Percentiles rank a stretch among this genome's conserved stretches.
Conservation (phyloP, 2,329 filamentous ascomycete genomes). For the Calonectria henricotiae region DNA sequence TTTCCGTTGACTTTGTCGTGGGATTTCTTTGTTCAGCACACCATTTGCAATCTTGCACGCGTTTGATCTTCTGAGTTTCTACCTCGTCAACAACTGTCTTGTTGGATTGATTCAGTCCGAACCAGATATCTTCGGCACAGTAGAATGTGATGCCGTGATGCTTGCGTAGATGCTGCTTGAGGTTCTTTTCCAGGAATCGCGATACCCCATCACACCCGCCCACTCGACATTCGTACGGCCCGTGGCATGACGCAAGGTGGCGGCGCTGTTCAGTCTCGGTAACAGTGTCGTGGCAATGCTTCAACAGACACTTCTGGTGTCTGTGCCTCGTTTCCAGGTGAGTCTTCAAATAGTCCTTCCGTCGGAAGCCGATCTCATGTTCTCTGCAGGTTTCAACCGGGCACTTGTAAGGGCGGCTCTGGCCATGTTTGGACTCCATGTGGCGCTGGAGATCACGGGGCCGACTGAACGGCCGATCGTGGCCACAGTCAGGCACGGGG, state of each 20-base stretch:
- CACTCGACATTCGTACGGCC: background rate
- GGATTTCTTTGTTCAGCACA: background rate
- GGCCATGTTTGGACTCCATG: background rate
- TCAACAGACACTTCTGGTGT: background rate
- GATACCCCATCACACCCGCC: constrained; percentile 12
- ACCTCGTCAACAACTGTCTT: background rate
- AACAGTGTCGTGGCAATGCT: background rate
- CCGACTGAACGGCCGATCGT: background rate
- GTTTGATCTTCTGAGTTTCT: background rate
- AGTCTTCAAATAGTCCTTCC: background rate
- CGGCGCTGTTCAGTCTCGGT: background rate
- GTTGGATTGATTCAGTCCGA: background rate
- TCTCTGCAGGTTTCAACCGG: background rate
- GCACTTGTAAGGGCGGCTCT: background rate
- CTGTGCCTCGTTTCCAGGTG: background rate
- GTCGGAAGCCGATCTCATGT: constrained; percentile 4
- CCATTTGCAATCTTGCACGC: background rate
- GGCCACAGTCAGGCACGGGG: background rate
- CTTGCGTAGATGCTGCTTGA: background rate
- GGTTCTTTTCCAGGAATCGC: background rate
- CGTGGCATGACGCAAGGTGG: background rate
- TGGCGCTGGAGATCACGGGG: background rate
- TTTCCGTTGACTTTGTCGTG: no score
- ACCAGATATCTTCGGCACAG: background rate
- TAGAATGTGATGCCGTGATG: background rate